Conservation (phyloP, 352 stramenopile genomes). For the Phytophthora aleatoria region DNA sequence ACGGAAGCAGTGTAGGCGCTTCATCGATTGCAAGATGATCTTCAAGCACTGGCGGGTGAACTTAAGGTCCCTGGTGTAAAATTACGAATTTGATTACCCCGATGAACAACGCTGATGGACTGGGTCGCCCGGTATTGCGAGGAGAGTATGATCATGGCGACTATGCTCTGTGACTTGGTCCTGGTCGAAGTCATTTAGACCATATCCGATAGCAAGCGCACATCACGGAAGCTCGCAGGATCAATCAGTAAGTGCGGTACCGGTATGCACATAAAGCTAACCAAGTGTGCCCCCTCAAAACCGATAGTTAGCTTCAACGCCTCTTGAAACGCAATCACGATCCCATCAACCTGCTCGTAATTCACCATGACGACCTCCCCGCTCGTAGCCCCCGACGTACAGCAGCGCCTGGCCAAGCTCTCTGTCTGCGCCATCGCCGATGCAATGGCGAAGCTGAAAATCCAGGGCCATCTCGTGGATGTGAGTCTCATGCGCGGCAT, state of each 20-base stretch:
- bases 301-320: neutral
- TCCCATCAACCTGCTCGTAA: neutral
- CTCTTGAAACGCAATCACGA: conserved; percentile 9
- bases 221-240: too few relatives aligned
- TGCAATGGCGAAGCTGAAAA: conserved; percentile 75
- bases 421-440: conserved; percentile 84
- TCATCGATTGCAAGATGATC: neutral
- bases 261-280: too few relatives aligned
- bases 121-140: too few relatives aligned
- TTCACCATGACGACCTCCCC: neutral
- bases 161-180: too few relatives aligned
- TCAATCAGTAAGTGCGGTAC: too few relatives aligned
- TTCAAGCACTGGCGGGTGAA: neutral
- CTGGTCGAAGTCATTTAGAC: too few relatives aligned
- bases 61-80: too few relatives aligned
- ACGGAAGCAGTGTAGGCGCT: neutral
- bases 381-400: conserved; percentile 23
- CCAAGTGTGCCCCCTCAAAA: neutral
- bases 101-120: too few relatives aligned
- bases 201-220: too few relatives aligned
- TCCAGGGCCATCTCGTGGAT: conserved; percentile 80
- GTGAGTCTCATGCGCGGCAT: conserved; percentile 73
- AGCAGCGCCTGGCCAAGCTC: conserved; percentile 75
- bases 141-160: too few relatives aligned
- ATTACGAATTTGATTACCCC: too few relatives aligned